phyloP scores from a whole-genome alignment of 352 stramenopile species.

The Pythium pectinolyticum region DNA sequence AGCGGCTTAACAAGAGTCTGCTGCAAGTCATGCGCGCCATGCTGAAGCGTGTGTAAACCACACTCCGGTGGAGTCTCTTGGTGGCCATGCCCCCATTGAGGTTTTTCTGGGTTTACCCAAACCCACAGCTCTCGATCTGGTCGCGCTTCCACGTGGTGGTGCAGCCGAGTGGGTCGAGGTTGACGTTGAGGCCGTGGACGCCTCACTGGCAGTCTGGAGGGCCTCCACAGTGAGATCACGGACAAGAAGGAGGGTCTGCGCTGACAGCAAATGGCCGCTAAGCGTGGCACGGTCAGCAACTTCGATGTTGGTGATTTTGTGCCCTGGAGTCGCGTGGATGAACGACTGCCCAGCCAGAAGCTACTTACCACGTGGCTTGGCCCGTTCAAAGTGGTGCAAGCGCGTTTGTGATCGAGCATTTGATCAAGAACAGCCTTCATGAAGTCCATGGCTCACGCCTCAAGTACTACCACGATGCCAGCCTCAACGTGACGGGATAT shows the following conservation, averaged over 20 bases:
- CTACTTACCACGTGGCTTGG: background rate
- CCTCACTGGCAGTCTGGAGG: background rate
- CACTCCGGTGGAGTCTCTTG: background rate
- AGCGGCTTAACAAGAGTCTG: slow-evolving; percentile 22
- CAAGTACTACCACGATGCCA: background rate
- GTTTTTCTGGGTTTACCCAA: background rate
- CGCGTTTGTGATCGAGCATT: background rate
- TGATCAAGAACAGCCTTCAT: background rate
- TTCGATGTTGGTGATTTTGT: background rate
- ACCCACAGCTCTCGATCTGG: background rate
- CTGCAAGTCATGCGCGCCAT: background rate
- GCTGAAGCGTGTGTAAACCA: background rate
- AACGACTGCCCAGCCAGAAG: background rate
- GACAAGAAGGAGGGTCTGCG: background rate
- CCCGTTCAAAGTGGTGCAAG: background rate
- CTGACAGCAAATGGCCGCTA: background rate
- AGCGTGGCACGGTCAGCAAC: background rate
- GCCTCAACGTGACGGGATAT: background rate
- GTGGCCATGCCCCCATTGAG: background rate
- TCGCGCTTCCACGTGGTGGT: background rate
- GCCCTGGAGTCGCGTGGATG: background rate
- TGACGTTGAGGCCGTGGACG: background rate
- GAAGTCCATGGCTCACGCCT: background rate
- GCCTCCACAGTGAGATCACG: background rate
- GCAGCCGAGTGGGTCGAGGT: background rate